Conservation (phyloP, 2,329 filamentous ascomycete species). For the Mariannaea sp. region DNA sequence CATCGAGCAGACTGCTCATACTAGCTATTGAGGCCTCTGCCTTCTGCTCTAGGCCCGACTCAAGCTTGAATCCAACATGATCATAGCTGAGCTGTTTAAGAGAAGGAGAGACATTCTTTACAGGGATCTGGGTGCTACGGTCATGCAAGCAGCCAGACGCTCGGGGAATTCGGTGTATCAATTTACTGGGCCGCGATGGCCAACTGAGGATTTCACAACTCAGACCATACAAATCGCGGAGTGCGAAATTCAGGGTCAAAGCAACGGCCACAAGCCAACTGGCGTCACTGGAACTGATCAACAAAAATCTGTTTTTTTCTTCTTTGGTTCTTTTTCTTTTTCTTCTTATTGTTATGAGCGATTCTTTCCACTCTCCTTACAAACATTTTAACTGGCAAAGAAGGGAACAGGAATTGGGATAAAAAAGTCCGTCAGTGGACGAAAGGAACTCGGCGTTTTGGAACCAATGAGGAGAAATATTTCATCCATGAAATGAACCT, state of each 20-base stretch:
- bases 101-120: constrained; percentile 12
- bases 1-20: background rate
- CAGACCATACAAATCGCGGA: background rate
- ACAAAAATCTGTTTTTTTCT: background rate
- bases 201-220: background rate
- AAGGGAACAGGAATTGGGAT: constrained; percentile 21
- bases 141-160: constrained; percentile 14
- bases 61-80: background rate
- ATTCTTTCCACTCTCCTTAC: constrained; percentile 30
- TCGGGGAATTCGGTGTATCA: constrained; percentile 14
- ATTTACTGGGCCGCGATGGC: constrained; percentile 5
- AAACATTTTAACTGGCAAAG: constrained; percentile 22
- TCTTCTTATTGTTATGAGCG: constrained; percentile 22
- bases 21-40: background rate
- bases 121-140: constrained; percentile 7
- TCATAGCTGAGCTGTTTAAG: background rate
- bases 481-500: constrained; percentile 27
- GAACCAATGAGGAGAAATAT: constrained; percentile 19
- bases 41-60: background rate
- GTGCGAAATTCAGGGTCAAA: background rate
- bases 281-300: constrained; percentile 8
- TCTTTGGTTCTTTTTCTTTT: background rate
- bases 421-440: constrained; percentile 24
- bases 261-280: background rate
- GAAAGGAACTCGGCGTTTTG: constrained; percentile 30